phyloP scores from a whole-genome alignment of 2,329 filamentous ascomycete genomes.

The Xylaria sp. region DNA sequence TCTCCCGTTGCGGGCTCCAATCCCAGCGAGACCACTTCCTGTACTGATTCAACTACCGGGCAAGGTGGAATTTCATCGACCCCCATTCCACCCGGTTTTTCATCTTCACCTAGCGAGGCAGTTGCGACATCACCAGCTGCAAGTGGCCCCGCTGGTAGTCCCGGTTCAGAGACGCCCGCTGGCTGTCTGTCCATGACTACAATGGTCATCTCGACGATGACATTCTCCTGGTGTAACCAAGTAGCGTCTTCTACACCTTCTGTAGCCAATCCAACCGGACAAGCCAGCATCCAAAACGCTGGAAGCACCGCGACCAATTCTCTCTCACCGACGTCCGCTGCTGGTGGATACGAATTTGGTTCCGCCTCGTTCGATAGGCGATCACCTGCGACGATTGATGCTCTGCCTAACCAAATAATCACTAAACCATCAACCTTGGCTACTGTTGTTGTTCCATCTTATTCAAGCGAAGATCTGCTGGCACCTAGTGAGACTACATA shows the following conservation, averaged over 20 bases:
- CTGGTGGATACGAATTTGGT: slow-evolving; percentile 36
- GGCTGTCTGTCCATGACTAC: slow-evolving; percentile 39
- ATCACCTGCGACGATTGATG: slow-evolving; percentile 26
- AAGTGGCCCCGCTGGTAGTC: neutral
- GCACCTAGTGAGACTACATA: slow-evolving; percentile 22
- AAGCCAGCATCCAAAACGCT: slow-evolving; percentile 14
- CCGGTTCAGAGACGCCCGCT: slow-evolving; percentile 21
- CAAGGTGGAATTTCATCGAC: slow-evolving; percentile 22
- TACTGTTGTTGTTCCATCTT: slow-evolving; percentile 33
- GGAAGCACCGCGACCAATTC: neutral
- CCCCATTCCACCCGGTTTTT: slow-evolving; percentile 30
- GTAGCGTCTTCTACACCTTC: slow-evolving; percentile 30
- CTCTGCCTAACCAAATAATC: neutral
- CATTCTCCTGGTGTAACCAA: slow-evolving; percentile 41
- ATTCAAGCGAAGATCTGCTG: slow-evolving; percentile 6
- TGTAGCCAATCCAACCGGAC: slow-evolving; percentile 13
- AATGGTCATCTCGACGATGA: slow-evolving; percentile 37
- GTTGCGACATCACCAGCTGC: slow-evolving; percentile 18
- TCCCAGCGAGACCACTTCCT: slow-evolving; percentile 24
- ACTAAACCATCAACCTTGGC: slow-evolving; percentile 35
- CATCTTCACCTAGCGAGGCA: slow-evolving; percentile 14
- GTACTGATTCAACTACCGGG: slow-evolving; percentile 23
- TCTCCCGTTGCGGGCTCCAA: slow-evolving; percentile 10
- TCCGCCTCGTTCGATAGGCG: slow-evolving; percentile 23
- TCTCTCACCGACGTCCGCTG: slow-evolving; percentile 17